Evolutionary conservation across 345 rosid genomes (phyloP), one percentile per base, ranked within the genome.

Genomic region (Salix caprea): DNA sequence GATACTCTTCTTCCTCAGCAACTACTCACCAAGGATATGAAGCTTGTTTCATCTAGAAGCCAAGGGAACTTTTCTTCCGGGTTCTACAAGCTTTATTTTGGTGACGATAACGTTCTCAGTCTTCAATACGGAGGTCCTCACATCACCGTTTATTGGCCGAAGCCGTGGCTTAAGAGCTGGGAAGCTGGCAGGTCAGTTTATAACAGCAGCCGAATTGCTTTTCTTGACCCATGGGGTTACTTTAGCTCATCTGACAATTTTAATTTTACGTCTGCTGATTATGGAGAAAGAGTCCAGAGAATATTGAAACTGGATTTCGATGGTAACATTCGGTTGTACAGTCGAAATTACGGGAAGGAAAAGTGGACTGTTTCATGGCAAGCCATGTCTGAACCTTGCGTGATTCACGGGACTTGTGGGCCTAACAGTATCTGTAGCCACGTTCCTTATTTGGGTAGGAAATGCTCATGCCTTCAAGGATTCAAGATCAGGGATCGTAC

Each of bases 401-500:
- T 8, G 24, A 28, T 74, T 61, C 76, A 74, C 28, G 76, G 76
- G 39, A 74, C 42, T 15, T 74, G 76, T 44, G 76, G 76, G 4
- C 69, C 68, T 40, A 62, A 74, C 56, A 64, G 39, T 23, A 16
- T 64, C 10, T 74, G 76, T 23, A 24, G 14, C 69, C 26, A 74
- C 15, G 30, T 7, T 8, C 42, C 75, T 13, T 9, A 44, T 12
- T 39, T 21, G 14, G 46, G 52, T 28, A 58, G 75, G 32, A 56
- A 24, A 62, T 74, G 76, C 21, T 61, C 76, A 15, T 62, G 76
- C 16, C 36, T 74, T 64, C 76, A 54, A 19, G 69, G 69, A 28
- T 74, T 61, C 69, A 74, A 42, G 21, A 24, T 74, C 23, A 74
- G 21, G 37, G 36, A 74, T 26, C 56, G 1, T 12, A 40, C 37